Conservation (phyloP, 164 flowering plant genomes). For the Saururus chinensis region DNA sequence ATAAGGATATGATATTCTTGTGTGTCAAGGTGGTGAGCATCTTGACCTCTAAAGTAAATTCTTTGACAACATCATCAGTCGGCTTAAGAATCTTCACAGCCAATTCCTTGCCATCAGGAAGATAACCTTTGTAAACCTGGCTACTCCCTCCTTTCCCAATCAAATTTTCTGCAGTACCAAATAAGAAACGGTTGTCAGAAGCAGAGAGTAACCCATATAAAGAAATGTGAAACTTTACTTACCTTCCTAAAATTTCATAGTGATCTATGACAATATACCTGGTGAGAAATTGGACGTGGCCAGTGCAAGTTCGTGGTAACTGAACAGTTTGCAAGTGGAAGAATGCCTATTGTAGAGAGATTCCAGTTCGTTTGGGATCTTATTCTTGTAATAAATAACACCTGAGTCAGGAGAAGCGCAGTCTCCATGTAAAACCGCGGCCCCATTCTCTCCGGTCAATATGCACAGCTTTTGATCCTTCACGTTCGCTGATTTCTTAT, state of each 20-base stretch:
- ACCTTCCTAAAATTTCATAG: too few relatives aligned
- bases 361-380: conserved; percentile 50
- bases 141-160: conserved; percentile 94
- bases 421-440: conserved; percentile 42
- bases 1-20: conserved; percentile 62
- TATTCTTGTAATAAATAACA: conserved; percentile 16
- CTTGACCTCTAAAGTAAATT: conserved; percentile 72
- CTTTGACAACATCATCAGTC: conserved; percentile 53
- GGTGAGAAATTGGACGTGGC: conserved; percentile 66
- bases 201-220: too few relatives aligned
- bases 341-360: conserved; percentile 60
- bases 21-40: conserved; percentile 66
- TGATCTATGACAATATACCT: conserved; percentile 58
- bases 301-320: conserved; percentile 47
- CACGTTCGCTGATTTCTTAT: conserved; percentile 13
- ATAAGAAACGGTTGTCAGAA: neutral
- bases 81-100: conserved; percentile 84
- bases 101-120: conserved; percentile 68
- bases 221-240: too few relatives aligned
- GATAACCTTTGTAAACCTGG: conserved; percentile 67
- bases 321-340: conserved; percentile 61
- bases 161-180: conserved; percentile 49
- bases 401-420: conserved; percentile 9
- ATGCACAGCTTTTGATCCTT: conserved; percentile 1
- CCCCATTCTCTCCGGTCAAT: conserved; percentile 42